phyloP scores from a whole-genome alignment of 208 protist genomes.

The Endotrypanum monterogeii region DNA sequence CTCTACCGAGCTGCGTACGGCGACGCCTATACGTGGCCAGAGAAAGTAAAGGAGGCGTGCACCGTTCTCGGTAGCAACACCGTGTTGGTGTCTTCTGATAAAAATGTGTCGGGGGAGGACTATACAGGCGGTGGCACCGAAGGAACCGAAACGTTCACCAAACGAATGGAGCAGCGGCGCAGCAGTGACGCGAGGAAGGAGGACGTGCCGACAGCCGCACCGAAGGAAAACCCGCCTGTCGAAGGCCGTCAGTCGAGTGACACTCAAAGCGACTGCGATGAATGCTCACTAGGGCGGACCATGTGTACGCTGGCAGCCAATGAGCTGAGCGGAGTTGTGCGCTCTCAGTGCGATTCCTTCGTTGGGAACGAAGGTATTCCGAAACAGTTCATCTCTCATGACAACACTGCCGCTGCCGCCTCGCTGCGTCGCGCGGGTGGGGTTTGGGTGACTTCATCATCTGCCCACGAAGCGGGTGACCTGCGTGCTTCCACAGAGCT shows the following conservation, averaged over 20 bases:
- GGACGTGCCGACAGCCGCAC: background rate
- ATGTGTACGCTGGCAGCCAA: background rate
- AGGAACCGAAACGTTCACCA: background rate
- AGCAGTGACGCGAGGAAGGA: too few relatives aligned
- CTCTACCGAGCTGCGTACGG: slow-evolving; percentile 40
- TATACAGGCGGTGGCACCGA: background rate
- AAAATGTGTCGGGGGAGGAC: background rate
- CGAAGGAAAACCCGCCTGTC: background rate
- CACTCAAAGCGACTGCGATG: background rate
- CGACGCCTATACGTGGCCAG: slow-evolving; percentile 24
- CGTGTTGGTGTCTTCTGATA: background rate
- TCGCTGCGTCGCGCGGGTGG: background rate
- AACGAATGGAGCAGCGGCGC: background rate
- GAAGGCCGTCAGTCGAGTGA: background rate
- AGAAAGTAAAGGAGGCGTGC: slow-evolving; percentile 9
- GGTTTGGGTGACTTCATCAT: background rate
- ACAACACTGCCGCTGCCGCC: too few relatives aligned
- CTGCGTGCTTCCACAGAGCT: background rate
- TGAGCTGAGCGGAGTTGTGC: background rate
- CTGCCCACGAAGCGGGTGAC: background rate
- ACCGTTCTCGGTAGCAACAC: too few relatives aligned
- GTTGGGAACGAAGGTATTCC: background rate
- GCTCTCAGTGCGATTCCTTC: background rate
- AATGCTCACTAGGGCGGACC: background rate
- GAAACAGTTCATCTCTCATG: background rate